Evolutionary conservation across 2,329 filamentous ascomycete genomes (phyloP), one percentile per base, ranked within the genome.

Genomic region (Pseudogymnoascus sp.): DNA sequence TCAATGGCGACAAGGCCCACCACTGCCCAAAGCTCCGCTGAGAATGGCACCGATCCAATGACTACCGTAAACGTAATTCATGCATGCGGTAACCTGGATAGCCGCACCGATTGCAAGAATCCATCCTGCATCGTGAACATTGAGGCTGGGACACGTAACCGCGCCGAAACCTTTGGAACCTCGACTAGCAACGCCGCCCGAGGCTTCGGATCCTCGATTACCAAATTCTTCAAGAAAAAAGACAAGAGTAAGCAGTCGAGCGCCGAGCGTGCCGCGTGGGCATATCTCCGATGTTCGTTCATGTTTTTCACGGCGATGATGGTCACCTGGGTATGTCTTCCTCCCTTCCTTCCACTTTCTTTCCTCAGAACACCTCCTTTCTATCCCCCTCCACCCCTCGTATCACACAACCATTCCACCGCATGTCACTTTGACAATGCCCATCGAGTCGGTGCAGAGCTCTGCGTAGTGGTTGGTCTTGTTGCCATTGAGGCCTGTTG

Each of bases 301-400:
- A 78, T 90, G 9, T 89, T 90, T 77, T 90, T 90, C 73, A 78
- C 84, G 0, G 86, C 86, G 0, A 79, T 90, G 62, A 76, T 89
- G 58, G 80, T 90, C 25, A 89, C 87, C 5, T 90, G 87, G 87
- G 43, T 50, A 28, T 90, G 83, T 25, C 20, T 1, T 90, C 88
- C 1, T 88, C 84, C 30, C 79, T 87, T 60, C 93, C 94, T 70
- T 81, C 11, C 12, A 81, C 91, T 4, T 90, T 89, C 72, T 83
- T 83, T 2, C 77, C 91, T 11, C 76, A 83, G 6, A 77, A 86
- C 67, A 76, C 79, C 0, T 71, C 79, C 20, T 76, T 76, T 1
- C 20, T 76, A 76, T 1, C 73, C 78, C 0, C 79, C 77, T 4
- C 81, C 84, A 37, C 77, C 80, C 0, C 80, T 33, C 9, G 22